Percentiles rank a stretch among this genome's conserved stretches.
These are phyloP conservation scores for Capronia coronata DNA, from an alignment of 2,329 filamentous ascomycete species.

Conservation along the genomic window DNA sequence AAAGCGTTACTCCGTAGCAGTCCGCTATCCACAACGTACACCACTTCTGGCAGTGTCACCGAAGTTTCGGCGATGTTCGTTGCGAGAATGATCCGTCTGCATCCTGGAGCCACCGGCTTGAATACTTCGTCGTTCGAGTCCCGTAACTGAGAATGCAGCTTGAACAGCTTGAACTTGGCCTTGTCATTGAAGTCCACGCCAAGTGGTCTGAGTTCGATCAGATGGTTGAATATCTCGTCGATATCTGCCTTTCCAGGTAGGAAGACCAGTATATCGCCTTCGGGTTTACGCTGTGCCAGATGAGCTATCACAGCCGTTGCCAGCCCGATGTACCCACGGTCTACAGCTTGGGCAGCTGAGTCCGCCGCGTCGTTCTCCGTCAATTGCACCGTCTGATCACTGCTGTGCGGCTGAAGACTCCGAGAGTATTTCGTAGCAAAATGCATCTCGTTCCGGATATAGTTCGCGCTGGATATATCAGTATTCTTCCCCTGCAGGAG, in stretches of 20 bases:
- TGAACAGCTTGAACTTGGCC: slow-evolving; percentile 39
- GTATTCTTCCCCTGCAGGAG: slow-evolving; percentile 8
- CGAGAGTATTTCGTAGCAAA: slow-evolving; percentile 3
- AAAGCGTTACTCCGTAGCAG: slow-evolving; percentile 48
- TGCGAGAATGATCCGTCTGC: slow-evolving; percentile 86
- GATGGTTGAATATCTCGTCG: slow-evolving; percentile 53
- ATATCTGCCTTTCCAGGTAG: slow-evolving; percentile 92
- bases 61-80: slow-evolving; percentile 98
- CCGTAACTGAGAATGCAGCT: slow-evolving; percentile 44
- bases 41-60: slow-evolving; percentile 96
- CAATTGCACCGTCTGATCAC: not conserved
- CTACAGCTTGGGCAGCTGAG: not conserved
- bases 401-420: not conserved
- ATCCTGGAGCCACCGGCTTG: slow-evolving; percentile 46
- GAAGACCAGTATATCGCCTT: slow-evolving; percentile 78
- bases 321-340: slow-evolving; percentile 32
- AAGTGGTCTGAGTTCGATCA: slow-evolving; percentile 30
- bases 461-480: slow-evolving; percentile 8
- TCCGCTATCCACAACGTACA: slow-evolving; percentile 90
- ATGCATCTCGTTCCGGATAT: slow-evolving; percentile 13
- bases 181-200: slow-evolving; percentile 40
- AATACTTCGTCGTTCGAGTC: slow-evolving; percentile 42
- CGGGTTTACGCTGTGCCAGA: slow-evolving; percentile 38
- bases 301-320: slow-evolving; percentile 42
- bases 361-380: slow-evolving; percentile 27